Base-by-base conservation (phyloP, 2,329 filamentous ascomycete genomes). In the Sporothrix variecibatus region DNA sequence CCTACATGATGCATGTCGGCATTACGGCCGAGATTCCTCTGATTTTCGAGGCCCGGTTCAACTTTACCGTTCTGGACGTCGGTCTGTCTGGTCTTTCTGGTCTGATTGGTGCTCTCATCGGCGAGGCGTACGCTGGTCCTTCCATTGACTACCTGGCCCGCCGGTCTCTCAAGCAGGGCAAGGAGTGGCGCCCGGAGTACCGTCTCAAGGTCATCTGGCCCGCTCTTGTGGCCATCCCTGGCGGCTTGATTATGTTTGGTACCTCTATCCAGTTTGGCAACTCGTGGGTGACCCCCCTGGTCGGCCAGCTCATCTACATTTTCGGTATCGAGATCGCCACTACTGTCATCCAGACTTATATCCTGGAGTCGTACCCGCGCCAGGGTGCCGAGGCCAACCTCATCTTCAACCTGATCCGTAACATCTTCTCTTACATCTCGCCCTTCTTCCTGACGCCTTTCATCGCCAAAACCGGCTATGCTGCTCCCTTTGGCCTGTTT, bases 51-150 rank as follows among this genome's bases (percentile, higher is more conserved):
- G 69, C 69, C 69, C 53, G 60, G 53, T 71, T 38, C 38, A 34
- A 62, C 38, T 71, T 71, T 38, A 60, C 49, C 34, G 69, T 71
- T 1, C 69, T 71, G 31, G 69, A 71, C 3, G 69, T 71, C 5
- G 69, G 69, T 3, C 53, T 71, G n/a, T 71, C 69, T 7, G 69
- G 69, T 20, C 40, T 82, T 6, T 71, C 69, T 2, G 69, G 69
- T 7, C 53, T 71, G 12, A 62, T 71, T 49, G 69, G 69, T 15
- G 69, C 69, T n/a, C 69, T 71, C 34, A 71, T 71, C 17, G 69
- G 69, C 38, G 69, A 71, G 23, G 51, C 34, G n/a, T 71, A 71
- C 9, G 69, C 69, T 53, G 69, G 69, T 3, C 69, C 69, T 20
- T 71, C 69, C 2, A 71, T 71, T n/a, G 69, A 71, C 23, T 71